Conservation (phyloP, 2,329 filamentous ascomycete species). For the Tolypocladium ovalisporum region DNA sequence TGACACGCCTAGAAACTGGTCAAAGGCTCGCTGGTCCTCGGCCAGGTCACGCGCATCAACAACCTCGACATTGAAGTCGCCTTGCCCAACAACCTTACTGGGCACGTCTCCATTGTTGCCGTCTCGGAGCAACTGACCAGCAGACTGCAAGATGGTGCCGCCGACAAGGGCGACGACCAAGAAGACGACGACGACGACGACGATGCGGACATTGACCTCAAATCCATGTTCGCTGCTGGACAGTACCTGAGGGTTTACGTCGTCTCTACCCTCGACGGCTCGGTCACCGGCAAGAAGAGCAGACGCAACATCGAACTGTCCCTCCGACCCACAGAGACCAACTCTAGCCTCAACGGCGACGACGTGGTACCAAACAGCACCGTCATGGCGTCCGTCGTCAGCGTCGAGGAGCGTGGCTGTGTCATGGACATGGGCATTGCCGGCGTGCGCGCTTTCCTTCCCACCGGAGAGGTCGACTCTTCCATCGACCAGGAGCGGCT, state of each 20-base stretch:
- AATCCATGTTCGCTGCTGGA: conserved; percentile 66
- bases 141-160: conserved; percentile 60
- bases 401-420: conserved; percentile 91
- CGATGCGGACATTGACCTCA: conserved; percentile 56
- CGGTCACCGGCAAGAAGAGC: conserved; percentile 51
- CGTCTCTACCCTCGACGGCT: conserved; percentile 61
- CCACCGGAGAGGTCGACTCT: conserved; percentile 68
- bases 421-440: conserved; percentile 84
- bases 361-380: conserved; percentile 67
- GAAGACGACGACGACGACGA: conserved; percentile 27
- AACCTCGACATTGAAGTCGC: conserved; percentile 68
- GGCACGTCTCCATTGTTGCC: conserved; percentile 85
- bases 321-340: conserved; percentile 67
- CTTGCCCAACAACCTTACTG: conserved; percentile 84
- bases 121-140: conserved; percentile 71
- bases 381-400: conserved; percentile 77
- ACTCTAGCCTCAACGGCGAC: conserved; percentile 60
- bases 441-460: conserved; percentile 69
- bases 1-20: conserved; percentile 55
- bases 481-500: conserved; percentile 54
- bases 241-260: conserved; percentile 85
- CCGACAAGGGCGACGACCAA: conserved; percentile 41
- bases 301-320: conserved; percentile 83
- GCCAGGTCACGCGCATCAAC: conserved; percentile 74
- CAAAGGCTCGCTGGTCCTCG: conserved; percentile 78